Base-by-base conservation (phyloP, 257 asterid species). In the Striga asiatica region DNA sequence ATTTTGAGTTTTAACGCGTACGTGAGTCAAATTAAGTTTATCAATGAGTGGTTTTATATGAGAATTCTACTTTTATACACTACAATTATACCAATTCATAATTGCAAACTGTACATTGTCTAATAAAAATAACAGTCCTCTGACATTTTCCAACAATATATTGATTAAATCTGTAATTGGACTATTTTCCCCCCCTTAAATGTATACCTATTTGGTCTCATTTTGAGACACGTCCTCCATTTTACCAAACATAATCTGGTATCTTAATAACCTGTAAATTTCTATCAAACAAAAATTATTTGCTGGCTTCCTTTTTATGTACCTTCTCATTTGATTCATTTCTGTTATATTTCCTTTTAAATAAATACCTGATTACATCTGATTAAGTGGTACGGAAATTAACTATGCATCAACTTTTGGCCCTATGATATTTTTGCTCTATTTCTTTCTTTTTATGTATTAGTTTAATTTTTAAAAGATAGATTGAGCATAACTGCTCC, bases 141-240 rank as follows among this genome's bases (percentile, higher is more conserved):
- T 34, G 0, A 23, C 32, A 48, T 34, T 32, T 32, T 5, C 6
- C 38, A 12, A 49, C 5, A 2, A 48, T 8, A 14, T 13, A 41
- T 13, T 41, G 6, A 41, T 41, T 41, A 14, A 42, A 27, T 18
- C 18, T 20, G 23, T 34, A 7, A 31, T 22, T 24, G 13, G 20
- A 14, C 16, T 38, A 38, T 39, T 39, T 1, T 2, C 14, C 16
- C 0, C 6, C 4, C 13, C 12, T 50, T 50, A 23, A 4, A 45
- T 25, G 29, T 46, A 19, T 58, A 18, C 19, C 23, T 11, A 25
- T 16, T 68, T 49, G 23, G n/a, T 61, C 6, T 18, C 28, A 65
- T 55, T 63, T 58, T 17, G 5, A 35, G 74, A 66, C 72, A 67
- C 74, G 73, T 74, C 66, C 48, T 19, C 16, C 21, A 5, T 41